Percentiles rank a stretch among this genome's conserved stretches.
phyloP scores from a whole-genome alignment of 139 green algal species.

The Edaphochlamys debaryana region DNA sequence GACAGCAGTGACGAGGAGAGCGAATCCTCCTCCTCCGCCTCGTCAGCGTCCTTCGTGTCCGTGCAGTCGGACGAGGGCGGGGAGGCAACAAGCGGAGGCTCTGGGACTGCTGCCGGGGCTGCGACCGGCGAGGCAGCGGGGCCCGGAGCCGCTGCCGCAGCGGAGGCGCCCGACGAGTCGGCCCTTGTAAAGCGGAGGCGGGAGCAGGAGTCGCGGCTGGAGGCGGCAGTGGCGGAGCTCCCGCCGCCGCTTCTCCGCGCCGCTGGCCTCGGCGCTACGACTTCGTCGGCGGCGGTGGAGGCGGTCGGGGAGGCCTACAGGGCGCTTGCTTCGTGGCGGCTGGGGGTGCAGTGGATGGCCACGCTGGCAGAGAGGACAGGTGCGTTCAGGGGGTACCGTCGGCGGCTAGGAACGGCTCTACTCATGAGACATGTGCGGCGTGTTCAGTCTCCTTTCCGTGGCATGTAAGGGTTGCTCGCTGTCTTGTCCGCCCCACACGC shows the following conservation, averaged over 20 bases:
- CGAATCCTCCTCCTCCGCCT: no score
- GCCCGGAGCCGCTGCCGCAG: not conserved
- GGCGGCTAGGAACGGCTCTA: no score
- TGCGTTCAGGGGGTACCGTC: no score
- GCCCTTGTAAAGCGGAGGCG: not conserved
- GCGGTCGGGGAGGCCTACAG: constrained; percentile 3
- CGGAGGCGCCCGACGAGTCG: not conserved
- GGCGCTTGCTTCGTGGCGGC: constrained; percentile 7
- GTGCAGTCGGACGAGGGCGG: not conserved
- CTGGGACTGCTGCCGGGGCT: no score
- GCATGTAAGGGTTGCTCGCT: no score
- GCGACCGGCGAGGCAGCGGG: no score
- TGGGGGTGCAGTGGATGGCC: constrained; percentile 28
- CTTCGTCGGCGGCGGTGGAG: not conserved
- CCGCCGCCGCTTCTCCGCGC: not conserved
- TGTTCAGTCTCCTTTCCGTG: no score
- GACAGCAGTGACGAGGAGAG: not conserved
- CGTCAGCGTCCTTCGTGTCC: not conserved
- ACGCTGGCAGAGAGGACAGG: constrained; percentile 9
- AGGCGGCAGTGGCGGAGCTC: constrained; percentile 20
- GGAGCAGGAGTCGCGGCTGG: not conserved
- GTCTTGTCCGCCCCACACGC: no score
- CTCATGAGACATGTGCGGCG: no score
- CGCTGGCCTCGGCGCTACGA: not conserved
- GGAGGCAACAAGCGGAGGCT: not conserved